Evolutionary conservation across 129 eudicot genomes (phyloP).

Genomic region (Pulicaria dysenterica): DNA sequence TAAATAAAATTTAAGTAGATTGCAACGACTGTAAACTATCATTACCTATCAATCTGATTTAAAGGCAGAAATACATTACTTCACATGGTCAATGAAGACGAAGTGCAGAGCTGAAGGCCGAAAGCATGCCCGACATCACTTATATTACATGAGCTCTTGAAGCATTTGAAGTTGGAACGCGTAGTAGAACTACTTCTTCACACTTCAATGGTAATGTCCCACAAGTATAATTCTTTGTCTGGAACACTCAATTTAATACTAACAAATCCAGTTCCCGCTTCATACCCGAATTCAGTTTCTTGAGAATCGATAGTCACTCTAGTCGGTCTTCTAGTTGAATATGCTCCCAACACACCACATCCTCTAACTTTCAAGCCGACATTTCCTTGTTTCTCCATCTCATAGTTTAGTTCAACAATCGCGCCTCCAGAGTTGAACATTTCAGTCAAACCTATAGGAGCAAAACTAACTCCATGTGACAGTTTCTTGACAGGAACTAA

Average conservation of each 20-base stretch:
- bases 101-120: too few species aligned
- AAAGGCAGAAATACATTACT: too few species aligned
- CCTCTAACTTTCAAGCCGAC: constrained; percentile 66
- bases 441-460: constrained; percentile 72
- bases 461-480: constrained; percentile 54
- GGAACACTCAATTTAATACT: constrained; percentile 55
- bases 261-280: constrained; percentile 53
- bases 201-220: constrained; percentile 58
- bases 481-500: constrained; percentile 64
- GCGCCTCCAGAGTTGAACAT: constrained; percentile 99
- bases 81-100: too few species aligned
- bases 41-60: too few species aligned
- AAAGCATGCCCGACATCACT: too few species aligned
- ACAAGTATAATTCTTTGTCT: constrained; percentile 52
- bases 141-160: background rate
- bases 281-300: constrained; percentile 57
- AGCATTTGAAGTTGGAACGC: background rate
- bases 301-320: constrained; percentile 44
- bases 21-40: too few species aligned
- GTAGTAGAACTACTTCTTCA: constrained; percentile 28
- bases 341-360: constrained; percentile 73
- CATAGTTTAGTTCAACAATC: constrained; percentile 53
- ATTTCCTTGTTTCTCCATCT: constrained; percentile 38
- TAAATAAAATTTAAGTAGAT: too few species aligned
- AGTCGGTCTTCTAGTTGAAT: constrained; percentile 62